A percentile compares a stretch with the other conserved stretches of the same genome.
phyloP scores from a whole-genome alignment of 352 stramenopile genomes.

The Phytophthora citrophthora region DNA sequence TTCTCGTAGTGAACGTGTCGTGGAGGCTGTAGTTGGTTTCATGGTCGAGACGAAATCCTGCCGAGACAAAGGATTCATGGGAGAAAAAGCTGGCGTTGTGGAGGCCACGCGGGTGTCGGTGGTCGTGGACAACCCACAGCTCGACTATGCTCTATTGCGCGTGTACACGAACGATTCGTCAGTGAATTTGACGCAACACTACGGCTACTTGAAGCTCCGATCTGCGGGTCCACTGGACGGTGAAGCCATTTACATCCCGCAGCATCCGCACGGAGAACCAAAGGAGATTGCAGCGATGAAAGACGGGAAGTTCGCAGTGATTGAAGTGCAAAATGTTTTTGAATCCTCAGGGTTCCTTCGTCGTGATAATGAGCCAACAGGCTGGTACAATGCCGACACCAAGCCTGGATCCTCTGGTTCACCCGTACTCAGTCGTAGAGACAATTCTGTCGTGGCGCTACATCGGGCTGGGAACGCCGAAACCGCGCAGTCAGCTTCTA shows the following conservation, averaged over 20 bases:
- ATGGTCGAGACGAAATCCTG: constrained; percentile 64
- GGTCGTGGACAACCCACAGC: constrained; percentile 42
- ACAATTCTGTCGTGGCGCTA: constrained; percentile 72
- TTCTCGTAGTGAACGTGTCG: constrained; percentile 13
- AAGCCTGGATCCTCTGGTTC: constrained; percentile 70
- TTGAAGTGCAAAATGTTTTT: constrained; percentile 31
- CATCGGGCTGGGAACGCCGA: constrained; percentile 56
- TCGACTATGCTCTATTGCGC: constrained; percentile 70
- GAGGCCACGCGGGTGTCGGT: constrained; percentile 48
- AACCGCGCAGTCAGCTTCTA: constrained; percentile 46
- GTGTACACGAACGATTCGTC: constrained; percentile 40
- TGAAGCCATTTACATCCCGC: constrained; percentile 69
- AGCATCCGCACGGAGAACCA: constrained; percentile 65
- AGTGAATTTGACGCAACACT: constrained; percentile 44
- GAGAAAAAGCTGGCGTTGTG: constrained; percentile 46
- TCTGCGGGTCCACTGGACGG: constrained; percentile 45
- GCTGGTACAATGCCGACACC: constrained; percentile 78
- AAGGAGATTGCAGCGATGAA: constrained; percentile 65
- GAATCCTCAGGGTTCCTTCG: constrained; percentile 8
- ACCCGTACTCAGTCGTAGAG: constrained; percentile 58
- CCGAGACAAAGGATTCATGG: constrained; percentile 34
- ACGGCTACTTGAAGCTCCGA: constrained; percentile 58
- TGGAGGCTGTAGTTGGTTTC: constrained; percentile 54
- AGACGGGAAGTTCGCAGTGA: constrained; percentile 46
- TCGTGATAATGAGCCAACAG: constrained; percentile 37